phyloP scores from a whole-genome alignment of 1,139 yeast genomes.

The Scheffersomyces illinoinensis region DNA sequence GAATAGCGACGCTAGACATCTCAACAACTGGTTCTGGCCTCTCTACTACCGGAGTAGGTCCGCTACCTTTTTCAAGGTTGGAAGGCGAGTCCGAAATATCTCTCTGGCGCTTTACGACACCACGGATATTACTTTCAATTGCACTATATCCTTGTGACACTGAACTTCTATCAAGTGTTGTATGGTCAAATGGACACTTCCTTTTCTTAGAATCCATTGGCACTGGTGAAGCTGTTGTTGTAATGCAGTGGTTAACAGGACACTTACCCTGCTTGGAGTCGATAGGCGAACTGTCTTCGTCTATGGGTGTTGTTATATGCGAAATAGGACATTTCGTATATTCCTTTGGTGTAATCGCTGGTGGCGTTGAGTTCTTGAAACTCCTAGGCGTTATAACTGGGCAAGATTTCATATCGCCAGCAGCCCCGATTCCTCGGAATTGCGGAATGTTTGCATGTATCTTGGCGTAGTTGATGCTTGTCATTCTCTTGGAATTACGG shows the following conservation, averaged over 20 bases:
- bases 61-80: neutral
- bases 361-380: neutral
- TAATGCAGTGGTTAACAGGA: constrained; percentile 16
- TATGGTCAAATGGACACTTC: constrained; percentile 38
- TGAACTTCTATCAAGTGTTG: constrained; percentile 14
- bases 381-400: constrained; percentile 12
- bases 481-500: constrained; percentile 30
- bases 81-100: neutral
- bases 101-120: constrained; percentile 5
- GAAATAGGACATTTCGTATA: constrained; percentile 32
- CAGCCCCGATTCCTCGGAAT: constrained; percentile 16
- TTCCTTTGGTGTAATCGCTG: constrained; percentile 5
- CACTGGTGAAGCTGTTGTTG: neutral
- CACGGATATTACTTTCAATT: constrained; percentile 31
- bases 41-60: neutral
- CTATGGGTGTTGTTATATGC: constrained; percentile 29
- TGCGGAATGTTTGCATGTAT: constrained; percentile 37
- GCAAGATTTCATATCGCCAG: constrained; percentile 10
- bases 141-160: constrained; percentile 16
- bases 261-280: constrained; percentile 13
- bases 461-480: constrained; percentile 31
- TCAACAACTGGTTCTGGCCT: neutral
- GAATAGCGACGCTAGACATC: neutral
- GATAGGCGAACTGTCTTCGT: constrained; percentile 7
- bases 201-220: constrained; percentile 12